Evolutionary conservation across 1,139 yeast species (phyloP), one percentile per base, ranked within the genome.

Genomic region (Diutina ranongensis): DNA sequence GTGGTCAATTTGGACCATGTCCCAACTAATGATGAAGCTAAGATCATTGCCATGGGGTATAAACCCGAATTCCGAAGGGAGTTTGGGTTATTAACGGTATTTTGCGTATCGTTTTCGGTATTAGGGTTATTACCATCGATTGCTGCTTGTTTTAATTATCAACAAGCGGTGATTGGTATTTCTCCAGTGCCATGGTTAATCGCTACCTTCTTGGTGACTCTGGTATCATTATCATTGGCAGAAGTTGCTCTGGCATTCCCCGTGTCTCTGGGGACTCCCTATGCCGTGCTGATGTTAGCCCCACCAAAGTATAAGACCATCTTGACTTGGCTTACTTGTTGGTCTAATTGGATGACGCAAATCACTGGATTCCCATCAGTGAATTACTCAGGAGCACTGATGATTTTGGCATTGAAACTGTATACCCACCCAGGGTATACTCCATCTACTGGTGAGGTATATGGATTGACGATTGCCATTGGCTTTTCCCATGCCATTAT

Each of bases 31-130:
- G 83, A 77, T 57, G 82, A 77, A 56, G 80, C 80, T 16, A 63
- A 70, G 59, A 74, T 77, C 45, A 58, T 76, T 54, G 81, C 83
- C 16, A 67, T 82, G 54, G 92, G 92, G 40, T 83, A 83, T 58
- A 79, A 79, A 56, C 85, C 77, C 53, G 89, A 83, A 56, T 78
- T 83, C 59, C 76, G 76, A 55, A 74, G 92, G 58, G 86, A 83
- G 52, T 78, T 80, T 51, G 71, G 78, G 4, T 57, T 78, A 22
- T 72, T 78, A 66, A 71, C 84, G 4, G 72, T 82, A 1, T 74
- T 82, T 50, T 77, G 81, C 38, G 84, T 81, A 22, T 80, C 87
- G 13, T 83, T 83, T 61, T 77, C 85, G 13, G 85, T 83, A 46
- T 68, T 83, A 56, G 85, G 88, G 4, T 66, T 83, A 47, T 67